phyloP scores from a whole-genome alignment of 129 eudicot genomes.

The Centrapalus pauciflorus region DNA sequence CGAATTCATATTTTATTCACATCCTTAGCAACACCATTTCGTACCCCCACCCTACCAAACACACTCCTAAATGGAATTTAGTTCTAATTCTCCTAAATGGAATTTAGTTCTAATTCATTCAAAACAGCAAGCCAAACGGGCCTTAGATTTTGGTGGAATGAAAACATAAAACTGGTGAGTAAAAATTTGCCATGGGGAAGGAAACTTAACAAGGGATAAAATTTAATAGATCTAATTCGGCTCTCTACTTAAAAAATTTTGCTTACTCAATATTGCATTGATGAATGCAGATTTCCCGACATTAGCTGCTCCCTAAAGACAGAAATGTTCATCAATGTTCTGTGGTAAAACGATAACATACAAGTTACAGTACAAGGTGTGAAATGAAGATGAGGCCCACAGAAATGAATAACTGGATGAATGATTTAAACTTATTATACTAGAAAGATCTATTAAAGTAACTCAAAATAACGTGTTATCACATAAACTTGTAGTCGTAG shows the following conservation, averaged over 20 bases:
- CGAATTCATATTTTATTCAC: no score
- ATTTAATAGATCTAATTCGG: no score
- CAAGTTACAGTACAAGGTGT: neutral
- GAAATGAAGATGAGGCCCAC: neutral
- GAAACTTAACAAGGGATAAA: neutral
- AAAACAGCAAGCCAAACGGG: neutral
- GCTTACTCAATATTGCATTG: conserved; percentile 88
- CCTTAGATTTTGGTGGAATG: no score
- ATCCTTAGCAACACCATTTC: no score
- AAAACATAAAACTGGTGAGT: neutral
- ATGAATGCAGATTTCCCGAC: conserved; percentile 99
- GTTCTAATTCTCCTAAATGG: no score
- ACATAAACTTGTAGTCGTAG: neutral
- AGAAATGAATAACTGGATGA: neutral
- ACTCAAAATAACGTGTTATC: neutral
- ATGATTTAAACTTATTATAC: neutral
- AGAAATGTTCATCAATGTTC: conserved; percentile 7
- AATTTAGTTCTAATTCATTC: no score
- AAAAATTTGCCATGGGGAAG: neutral
- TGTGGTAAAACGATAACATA: neutral
- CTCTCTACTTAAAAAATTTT: conserved; percentile 5
- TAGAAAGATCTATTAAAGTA: neutral
- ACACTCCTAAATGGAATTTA: no score
- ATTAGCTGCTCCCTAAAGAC: conserved; percentile 89
- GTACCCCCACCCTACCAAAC: no score